These are phyloP conservation scores for Tripterygium wilfordii DNA, from an alignment of 177 flowering plant genomes.

Conservation along the genomic window DNA sequence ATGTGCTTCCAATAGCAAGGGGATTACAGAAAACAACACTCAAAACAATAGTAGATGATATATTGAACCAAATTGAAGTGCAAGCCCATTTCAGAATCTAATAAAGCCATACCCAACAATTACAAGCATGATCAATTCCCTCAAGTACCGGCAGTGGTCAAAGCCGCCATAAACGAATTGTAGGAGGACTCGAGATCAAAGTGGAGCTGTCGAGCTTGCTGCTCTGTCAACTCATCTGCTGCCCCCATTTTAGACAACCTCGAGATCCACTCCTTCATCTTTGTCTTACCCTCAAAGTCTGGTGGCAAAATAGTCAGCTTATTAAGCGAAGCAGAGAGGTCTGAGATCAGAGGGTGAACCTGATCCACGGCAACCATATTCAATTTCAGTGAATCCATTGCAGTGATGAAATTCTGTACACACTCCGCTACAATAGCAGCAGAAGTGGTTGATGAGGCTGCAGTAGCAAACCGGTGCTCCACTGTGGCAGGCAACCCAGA, in stretches of 20 bases:
- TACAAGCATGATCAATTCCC: slow-evolving; percentile 26
- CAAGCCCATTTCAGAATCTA: not conserved
- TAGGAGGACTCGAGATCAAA: slow-evolving; percentile 93
- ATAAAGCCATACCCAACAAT: slow-evolving; percentile 6
- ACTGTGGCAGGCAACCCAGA: slow-evolving; percentile 92
- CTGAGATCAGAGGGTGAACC: slow-evolving; percentile 79
- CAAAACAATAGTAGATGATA: too few relatives aligned
- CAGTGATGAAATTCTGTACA: slow-evolving; percentile 87
- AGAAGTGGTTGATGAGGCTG: slow-evolving; percentile 44
- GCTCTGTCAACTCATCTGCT: slow-evolving; percentile 90
- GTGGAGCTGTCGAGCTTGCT: slow-evolving; percentile 93
- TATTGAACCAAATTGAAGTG: slow-evolving; percentile 3
- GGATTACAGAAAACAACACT: too few relatives aligned
- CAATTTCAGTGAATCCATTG: slow-evolving; percentile 87
- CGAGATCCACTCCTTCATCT: slow-evolving; percentile 87
- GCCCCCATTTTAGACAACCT: slow-evolving; percentile 92
- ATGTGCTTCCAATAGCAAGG: too few relatives aligned
- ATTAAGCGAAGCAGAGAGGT: slow-evolving; percentile 60
- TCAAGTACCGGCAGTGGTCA: slow-evolving; percentile 75
- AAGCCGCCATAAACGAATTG: slow-evolving; percentile 90
- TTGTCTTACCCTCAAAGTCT: slow-evolving; percentile 83
- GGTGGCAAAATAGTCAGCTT: slow-evolving; percentile 65
- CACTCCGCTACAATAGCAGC: slow-evolving; percentile 88
- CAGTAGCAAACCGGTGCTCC: slow-evolving; percentile 73
- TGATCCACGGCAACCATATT: slow-evolving; percentile 94